Evolutionary conservation across 2,329 filamentous ascomycete genomes (phyloP).

Genomic region (Ilyonectria robusta): DNA sequence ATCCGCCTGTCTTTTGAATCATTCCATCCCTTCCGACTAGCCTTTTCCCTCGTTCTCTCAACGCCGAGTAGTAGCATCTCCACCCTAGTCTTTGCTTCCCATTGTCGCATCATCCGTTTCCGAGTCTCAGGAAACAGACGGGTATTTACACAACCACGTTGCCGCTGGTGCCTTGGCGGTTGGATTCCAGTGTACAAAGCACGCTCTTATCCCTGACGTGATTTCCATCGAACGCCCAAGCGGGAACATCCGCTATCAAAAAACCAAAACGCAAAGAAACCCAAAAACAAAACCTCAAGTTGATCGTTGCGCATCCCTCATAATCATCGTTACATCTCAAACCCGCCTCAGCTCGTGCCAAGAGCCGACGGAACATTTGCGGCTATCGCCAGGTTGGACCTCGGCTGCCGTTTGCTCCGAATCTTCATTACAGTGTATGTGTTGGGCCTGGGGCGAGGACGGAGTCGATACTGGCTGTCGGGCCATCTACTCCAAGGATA

Average conservation of each 20-base stretch:
- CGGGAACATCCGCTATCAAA: conserved; percentile 19
- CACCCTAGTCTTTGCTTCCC: conserved; percentile 13
- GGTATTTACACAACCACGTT: conserved; percentile 23
- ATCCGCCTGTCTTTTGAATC: not conserved
- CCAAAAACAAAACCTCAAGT: conserved; percentile 23
- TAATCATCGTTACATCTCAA: conserved; percentile 42
- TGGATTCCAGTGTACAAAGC: conserved; percentile 33
- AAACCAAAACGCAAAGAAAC: conserved; percentile 20
- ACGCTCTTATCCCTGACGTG: conserved; percentile 26
- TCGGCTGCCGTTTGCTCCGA: conserved; percentile 35
- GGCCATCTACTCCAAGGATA: conserved; percentile 14
- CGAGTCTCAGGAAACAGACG: conserved; percentile 9
- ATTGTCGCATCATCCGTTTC: conserved; percentile 26
- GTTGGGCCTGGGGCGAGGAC: conserved; percentile 15
- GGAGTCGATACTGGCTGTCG: not conserved
- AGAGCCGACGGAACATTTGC: conserved; percentile 10
- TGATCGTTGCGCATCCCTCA: conserved; percentile 38
- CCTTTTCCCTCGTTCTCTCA: conserved; percentile 38
- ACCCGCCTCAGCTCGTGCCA: conserved; percentile 33
- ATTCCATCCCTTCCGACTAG: not conserved
- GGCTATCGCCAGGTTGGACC: not conserved
- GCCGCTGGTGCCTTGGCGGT: conserved; percentile 21
- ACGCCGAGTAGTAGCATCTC: conserved; percentile 34
- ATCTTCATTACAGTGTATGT: conserved; percentile 33
- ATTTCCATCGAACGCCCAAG: conserved; percentile 46